These are phyloP conservation scores for Fusarium tricinctum DNA, from an alignment of 2,329 filamentous ascomycete species.

Conservation along the genomic window DNA sequence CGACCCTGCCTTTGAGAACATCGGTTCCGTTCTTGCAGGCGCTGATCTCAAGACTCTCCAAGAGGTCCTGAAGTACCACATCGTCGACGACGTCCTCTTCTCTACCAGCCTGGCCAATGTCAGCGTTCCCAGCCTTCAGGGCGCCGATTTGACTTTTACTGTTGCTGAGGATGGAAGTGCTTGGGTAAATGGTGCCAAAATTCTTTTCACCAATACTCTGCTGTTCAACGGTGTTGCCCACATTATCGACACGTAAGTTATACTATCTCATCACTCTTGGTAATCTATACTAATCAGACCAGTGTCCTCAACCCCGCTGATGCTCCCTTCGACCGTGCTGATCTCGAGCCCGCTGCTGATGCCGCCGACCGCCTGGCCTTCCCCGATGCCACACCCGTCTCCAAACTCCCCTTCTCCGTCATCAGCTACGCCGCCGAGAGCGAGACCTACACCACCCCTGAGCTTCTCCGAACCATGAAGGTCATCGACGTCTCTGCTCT, in stretches of 20 bases:
- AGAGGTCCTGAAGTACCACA: constrained; percentile 51
- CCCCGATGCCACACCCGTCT: constrained; percentile 44
- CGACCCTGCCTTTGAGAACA: constrained; percentile 49
- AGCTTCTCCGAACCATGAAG: constrained; percentile 47
- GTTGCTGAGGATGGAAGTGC: constrained; percentile 50
- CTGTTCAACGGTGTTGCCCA: constrained; percentile 54
- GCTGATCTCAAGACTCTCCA: constrained; percentile 46
- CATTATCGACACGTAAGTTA: constrained; percentile 50
- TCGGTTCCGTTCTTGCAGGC: constrained; percentile 49
- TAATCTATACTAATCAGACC: background rate
- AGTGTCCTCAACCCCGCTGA: constrained; percentile 49
- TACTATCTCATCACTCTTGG: rapidly evolving
- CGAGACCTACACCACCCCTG: constrained; percentile 48
- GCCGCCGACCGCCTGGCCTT: constrained; percentile 49
- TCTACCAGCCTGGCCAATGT: constrained; percentile 49
- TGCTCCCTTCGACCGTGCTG: constrained; percentile 45
- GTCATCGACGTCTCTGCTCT: constrained; percentile 37
- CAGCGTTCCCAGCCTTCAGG: constrained; percentile 45
- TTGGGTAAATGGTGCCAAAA: constrained; percentile 53
- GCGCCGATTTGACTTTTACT: constrained; percentile 48
- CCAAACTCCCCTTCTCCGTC: constrained; percentile 47
- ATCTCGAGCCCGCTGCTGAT: constrained; percentile 41
- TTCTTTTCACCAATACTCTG: constrained; percentile 51
- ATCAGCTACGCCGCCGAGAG: constrained; percentile 44
- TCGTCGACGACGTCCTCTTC: constrained; percentile 53